Percentiles rank a stretch among this genome's conserved stretches.
Conservation (phyloP, 257 asterid genomes). For the Penstemon eatonii region DNA sequence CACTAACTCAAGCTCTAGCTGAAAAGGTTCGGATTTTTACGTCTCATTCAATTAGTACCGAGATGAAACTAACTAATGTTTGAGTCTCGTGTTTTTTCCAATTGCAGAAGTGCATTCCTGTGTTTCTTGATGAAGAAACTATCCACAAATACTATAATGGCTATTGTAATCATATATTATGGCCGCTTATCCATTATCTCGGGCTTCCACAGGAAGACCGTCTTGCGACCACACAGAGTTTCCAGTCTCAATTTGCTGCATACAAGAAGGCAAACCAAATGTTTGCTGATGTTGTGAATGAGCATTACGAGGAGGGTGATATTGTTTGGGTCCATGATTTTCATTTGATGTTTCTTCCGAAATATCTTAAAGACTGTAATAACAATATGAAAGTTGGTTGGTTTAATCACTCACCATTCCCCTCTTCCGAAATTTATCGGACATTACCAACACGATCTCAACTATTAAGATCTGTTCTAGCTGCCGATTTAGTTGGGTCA, state of each 20-base stretch:
- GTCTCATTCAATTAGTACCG: no score
- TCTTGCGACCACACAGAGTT: conserved; percentile 87
- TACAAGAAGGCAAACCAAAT: conserved; percentile 81
- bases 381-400: conserved; percentile 82
- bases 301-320: conserved; percentile 83
- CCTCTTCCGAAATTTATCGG: conserved; percentile 85
- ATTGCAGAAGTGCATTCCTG: conserved; percentile 84
- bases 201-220: conserved; percentile 93
- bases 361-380: conserved; percentile 70
- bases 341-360: conserved; percentile 87
- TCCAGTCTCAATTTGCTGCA: conserved; percentile 87
- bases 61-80: no score
- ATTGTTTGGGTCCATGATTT: conserved; percentile 93
- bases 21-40: conserved; percentile 55
- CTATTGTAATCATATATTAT: conserved; percentile 83
- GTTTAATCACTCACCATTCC: conserved; percentile 93
- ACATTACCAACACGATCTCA: conserved; percentile 84
- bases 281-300: conserved; percentile 82
- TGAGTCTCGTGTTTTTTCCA: neutral
- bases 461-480: conserved; percentile 75
- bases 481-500: conserved; percentile 91
- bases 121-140: conserved; percentile 76
- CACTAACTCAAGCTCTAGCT: conserved; percentile 80
- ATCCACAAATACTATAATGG: conserved; percentile 86
- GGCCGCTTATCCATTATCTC: conserved; percentile 93